Conservation (phyloP, 192 early-diverging fungal genomes). For the Lobosporangium transversale region DNA sequence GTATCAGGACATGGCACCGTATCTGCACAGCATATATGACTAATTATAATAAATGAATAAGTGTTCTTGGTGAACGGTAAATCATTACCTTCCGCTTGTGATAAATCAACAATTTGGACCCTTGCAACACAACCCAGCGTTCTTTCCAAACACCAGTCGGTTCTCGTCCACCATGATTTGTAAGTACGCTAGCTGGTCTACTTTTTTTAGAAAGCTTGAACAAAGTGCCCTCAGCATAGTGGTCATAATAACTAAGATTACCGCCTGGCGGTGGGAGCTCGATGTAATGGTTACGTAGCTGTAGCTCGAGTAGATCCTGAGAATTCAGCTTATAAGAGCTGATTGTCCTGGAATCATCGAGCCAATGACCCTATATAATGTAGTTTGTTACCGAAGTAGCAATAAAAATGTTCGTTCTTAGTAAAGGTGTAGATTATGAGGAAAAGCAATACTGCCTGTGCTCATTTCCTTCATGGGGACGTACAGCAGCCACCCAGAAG, state of each 20-base stretch:
- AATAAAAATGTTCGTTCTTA: neutral
- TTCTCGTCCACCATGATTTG: constrained; percentile 19
- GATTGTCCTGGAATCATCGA: constrained; percentile 46
- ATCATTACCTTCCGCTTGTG: constrained; percentile 51
- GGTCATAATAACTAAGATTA: constrained; percentile 25
- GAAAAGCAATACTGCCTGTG: too few relatives aligned
- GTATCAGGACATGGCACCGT: too few relatives aligned
- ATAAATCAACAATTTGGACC: constrained; percentile 33
- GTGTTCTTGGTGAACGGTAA: too few relatives aligned
- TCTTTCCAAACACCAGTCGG: constrained; percentile 42
- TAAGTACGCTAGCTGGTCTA: constrained; percentile 27
- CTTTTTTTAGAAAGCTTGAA: constrained; percentile 50
- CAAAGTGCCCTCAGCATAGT: constrained; percentile 42
- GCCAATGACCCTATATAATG: constrained; percentile 37
- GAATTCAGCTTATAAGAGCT: constrained; percentile 34
- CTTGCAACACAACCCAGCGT: constrained; percentile 46
- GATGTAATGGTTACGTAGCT: constrained; percentile 38
- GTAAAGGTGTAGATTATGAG: too few relatives aligned
- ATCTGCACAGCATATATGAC: too few relatives aligned
- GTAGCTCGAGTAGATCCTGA: constrained; percentile 36
- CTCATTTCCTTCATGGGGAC: too few relatives aligned
- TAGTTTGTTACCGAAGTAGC: too few relatives aligned
- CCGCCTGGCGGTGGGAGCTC: constrained; percentile 24
- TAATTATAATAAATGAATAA: too few relatives aligned
- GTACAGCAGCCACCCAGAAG: constrained; percentile 49